Base-by-base conservation (phyloP, 495 filamentous ascomycete species). In the Cercophora sp. region DNA sequence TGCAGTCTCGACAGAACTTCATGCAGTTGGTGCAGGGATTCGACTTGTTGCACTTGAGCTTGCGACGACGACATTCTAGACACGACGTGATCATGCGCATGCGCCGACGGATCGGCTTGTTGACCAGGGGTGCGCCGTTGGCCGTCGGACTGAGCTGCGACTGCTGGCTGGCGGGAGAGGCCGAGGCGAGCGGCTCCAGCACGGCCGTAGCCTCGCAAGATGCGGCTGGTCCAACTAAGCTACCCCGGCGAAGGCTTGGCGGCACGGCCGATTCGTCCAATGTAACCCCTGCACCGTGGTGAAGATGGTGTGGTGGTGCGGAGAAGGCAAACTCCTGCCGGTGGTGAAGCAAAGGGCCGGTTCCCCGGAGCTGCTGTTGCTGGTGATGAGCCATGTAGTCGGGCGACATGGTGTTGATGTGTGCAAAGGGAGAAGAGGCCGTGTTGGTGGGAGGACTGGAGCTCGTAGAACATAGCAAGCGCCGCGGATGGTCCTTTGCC, bases 41-140 rank as follows among this genome's bases (percentile, higher is more conserved):
- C 18, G 70, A 70, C 68, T 88, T 91, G 70, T 87, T 84, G 69
- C 88, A 93, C 64, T 86, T 87, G 41, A 89, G 77, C 69, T 93
- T 93, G 40, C 88, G 81, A 32, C 83, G 79, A 24, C 86, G 81
- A 60, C 88, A 93, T 65, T 87, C 83, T 41, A 85, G 68, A 64
- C 84, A 86, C 8, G 79, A 82, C 25, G 78, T 83, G 52, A 87
- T 87, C 73, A 84, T 76, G 51, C 85, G 77, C 63, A 86, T 87
- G 40, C 85, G 71, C 26, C 85, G 73, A 16, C 84, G 76, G 52
- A 86, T 81, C 15, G 72, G 71, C 43, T 71, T 75, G n/a, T n/a
- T n/a, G 45, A 27, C 18, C 23, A 5, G 15, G 35, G 24, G 8
- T 36, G 25, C 3, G 34, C 8, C 15, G 48, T 10, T 11, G 23